Conservation (phyloP, 2,329 filamentous ascomycete species). For the Phyllosticta paracitricarpa region DNA sequence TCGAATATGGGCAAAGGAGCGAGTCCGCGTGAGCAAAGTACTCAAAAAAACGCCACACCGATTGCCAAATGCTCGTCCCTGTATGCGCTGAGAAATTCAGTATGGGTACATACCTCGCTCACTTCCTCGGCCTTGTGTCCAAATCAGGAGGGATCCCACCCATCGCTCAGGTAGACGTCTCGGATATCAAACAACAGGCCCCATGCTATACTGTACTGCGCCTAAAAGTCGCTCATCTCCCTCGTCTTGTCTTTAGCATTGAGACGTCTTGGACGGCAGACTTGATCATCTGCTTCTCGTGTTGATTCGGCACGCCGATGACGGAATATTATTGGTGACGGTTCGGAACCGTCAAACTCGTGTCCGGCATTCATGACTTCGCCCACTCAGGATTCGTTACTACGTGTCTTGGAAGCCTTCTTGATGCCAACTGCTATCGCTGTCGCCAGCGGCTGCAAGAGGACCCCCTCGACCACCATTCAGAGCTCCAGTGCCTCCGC, state of each 20-base stretch:
- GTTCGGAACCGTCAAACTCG: too few species aligned
- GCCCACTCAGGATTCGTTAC: background rate
- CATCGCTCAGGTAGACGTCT: background rate
- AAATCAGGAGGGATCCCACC: background rate
- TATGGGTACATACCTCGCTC: background rate
- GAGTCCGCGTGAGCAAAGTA: background rate
- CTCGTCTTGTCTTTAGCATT: background rate
- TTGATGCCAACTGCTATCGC: slow-evolving; percentile 26
- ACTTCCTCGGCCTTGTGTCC: background rate
- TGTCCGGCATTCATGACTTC: background rate
- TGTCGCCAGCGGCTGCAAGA: slow-evolving; percentile 15
- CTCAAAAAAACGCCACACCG: background rate
- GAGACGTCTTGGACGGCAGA: background rate
- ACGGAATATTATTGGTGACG: too few species aligned
- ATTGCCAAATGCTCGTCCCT: background rate
- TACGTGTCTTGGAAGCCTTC: slow-evolving; percentile 24
- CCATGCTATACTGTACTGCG: background rate
- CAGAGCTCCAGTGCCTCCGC: slow-evolving; percentile 4
- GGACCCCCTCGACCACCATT: slow-evolving; percentile 15
- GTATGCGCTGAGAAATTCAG: background rate
- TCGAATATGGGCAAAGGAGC: background rate
- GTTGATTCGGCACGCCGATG: background rate
- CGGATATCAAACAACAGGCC: background rate
- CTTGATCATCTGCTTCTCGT: background rate
- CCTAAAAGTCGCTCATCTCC: background rate